Evolutionary conservation across 805 yeast species (phyloP).

Genomic region (Candida nitratophila): DNA sequence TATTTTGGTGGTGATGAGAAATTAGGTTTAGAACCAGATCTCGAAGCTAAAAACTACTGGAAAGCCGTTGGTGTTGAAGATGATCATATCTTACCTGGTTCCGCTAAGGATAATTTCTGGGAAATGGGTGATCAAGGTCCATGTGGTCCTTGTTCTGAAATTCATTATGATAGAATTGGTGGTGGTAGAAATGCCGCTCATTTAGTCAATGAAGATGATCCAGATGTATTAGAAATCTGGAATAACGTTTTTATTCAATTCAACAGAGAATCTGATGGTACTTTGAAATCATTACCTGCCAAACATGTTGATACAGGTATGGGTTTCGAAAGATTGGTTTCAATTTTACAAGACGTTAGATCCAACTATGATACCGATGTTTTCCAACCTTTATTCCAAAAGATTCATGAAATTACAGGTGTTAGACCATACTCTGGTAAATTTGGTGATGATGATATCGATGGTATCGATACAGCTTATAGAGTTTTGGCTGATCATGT

Average conservation of each 20-base stretch:
- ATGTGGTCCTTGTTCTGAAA: constrained; percentile 98
- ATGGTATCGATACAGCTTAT: constrained; percentile 96
- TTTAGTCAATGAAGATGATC: constrained; percentile 94
- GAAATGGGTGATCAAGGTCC: constrained; percentile 99
- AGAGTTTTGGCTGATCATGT: constrained; percentile 98
- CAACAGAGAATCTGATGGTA: constrained; percentile 86
- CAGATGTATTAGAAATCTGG: constrained; percentile 97
- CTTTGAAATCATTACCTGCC: constrained; percentile 79
- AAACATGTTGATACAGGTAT: constrained; percentile 97
- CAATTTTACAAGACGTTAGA: constrained; percentile 81
- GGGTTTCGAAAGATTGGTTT: constrained; percentile 97
- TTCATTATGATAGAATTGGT: constrained; percentile 97
- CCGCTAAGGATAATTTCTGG: constrained; percentile 93
- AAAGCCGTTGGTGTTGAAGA: constrained; percentile 79
- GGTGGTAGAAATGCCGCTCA: constrained; percentile 95
- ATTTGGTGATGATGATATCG: constrained; percentile 86
- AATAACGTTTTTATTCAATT: constrained; percentile 94
- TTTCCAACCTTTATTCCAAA: constrained; percentile 78
- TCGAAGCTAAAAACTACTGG: constrained; percentile 91
- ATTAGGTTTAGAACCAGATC: constrained; percentile 82
- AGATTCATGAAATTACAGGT: constrained; percentile 89
- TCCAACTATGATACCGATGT: constrained; percentile 98
- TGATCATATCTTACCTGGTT: constrained; percentile 89
- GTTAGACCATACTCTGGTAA: constrained; percentile 87
- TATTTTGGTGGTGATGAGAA: constrained; percentile 91